A percentile compares a stretch with the other conserved stretches of the same genome.
These are phyloP conservation scores for Lactifluus subvellereus DNA, from an alignment of 768 basidiomycete species.

Conservation along the genomic window DNA sequence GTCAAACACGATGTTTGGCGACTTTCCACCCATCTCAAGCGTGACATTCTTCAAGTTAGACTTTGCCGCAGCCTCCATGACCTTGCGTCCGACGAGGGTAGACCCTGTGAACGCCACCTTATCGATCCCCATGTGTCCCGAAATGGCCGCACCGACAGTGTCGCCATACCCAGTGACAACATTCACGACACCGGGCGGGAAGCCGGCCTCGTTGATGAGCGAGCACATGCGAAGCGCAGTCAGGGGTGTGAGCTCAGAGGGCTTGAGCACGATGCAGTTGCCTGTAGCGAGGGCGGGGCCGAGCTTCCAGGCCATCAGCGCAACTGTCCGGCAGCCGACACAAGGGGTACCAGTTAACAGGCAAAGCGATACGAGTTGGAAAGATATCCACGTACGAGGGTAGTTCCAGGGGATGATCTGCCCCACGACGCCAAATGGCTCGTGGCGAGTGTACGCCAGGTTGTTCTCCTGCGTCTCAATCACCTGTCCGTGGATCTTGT, in stretches of 20 bases:
- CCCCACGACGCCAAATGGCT: constrained; percentile 52
- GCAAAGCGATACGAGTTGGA: neutral
- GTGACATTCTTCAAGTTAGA: constrained; percentile 66
- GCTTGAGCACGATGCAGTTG: constrained; percentile 57
- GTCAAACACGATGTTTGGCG: constrained; percentile 54
- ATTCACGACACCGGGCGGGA: constrained; percentile 61
- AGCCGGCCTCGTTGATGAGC: constrained; percentile 51
- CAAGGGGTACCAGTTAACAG: neutral
- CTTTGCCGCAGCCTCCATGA: constrained; percentile 54
- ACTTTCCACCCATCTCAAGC: constrained; percentile 73
- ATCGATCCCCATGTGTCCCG: constrained; percentile 49
- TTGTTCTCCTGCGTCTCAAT: constrained; percentile 53
- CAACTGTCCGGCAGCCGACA: constrained; percentile 28
- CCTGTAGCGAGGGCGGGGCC: constrained; percentile 61
- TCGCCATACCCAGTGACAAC: constrained; percentile 50
- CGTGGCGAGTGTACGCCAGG: constrained; percentile 55
- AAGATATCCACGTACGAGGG: constrained; percentile 34
- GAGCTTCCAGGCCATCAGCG: constrained; percentile 57
- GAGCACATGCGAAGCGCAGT: constrained; percentile 43
- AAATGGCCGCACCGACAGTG: constrained; percentile 52
- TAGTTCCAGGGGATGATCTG: constrained; percentile 70
- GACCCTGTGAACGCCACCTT: constrained; percentile 76
- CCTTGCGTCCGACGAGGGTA: constrained; percentile 55
- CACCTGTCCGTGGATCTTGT: constrained; percentile 73
- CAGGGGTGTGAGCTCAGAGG: constrained; percentile 60